Evolutionary conservation across 2,329 filamentous ascomycete species (phyloP), one percentile per base, ranked within the genome.

Genomic region (Didymellaceae sp.): DNA sequence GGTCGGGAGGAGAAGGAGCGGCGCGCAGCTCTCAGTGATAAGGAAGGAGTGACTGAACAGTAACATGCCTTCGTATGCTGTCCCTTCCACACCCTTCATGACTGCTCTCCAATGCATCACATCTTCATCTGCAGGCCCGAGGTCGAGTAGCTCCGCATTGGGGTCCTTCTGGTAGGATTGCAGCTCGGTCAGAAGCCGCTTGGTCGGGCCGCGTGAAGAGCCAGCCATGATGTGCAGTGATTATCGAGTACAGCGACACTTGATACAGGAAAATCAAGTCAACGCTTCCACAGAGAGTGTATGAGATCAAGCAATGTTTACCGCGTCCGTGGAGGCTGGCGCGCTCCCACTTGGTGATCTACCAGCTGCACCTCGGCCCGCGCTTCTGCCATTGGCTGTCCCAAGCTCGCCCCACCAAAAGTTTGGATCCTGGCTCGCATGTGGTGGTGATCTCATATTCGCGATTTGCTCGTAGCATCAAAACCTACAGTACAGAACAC

Each of bases 151-250:
- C 14, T 78, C 79, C 32, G 84, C 77, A 49, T 83, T 84, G 2
- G 83, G 83, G 17, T 79, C 76, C 47, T 74, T 75, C 30, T 79
- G 73, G 68, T 85, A 84, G 28, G 80, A 77, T 62, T 82, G 79
- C n/a, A 86, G 75, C 70, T 87, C 84, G 61, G 80, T 81, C 64
- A 85, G 76, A 49, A 87, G 78, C 21, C 84, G 80, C 67, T 85
- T 85, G n/a, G 78, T 78, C 25, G 63, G 59, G 26, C 55, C 57
- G 49, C 70, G 68, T 20, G 67, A 70, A 6, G 66, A 66, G 51
- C 63, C 61, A 21, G 70, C 66, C 70, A 72, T 72, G 16, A 7
- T 65, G 18, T 33, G 25, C 18, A 18, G 3, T 30, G 10, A 17
- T 16, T 11, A 3, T 9, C 8, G 6, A 11, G 18, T 42, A 10